Evolutionary conservation across 176 grass and related monocot genomes (phyloP).

Genomic region (Thalia dealbata): DNA sequence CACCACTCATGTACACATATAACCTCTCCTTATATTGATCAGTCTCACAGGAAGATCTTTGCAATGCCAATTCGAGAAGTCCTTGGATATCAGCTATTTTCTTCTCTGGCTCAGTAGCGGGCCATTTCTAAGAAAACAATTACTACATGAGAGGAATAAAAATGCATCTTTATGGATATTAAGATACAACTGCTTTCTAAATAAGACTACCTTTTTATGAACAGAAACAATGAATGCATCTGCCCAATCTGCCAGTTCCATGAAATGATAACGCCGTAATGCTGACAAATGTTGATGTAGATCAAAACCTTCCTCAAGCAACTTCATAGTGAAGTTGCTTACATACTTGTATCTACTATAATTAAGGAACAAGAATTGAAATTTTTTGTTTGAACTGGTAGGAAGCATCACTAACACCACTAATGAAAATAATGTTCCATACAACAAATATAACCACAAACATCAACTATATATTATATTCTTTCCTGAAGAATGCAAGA

Average conservation of each 20-base stretch:
- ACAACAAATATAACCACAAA: neutral
- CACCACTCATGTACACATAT: conserved; percentile 60
- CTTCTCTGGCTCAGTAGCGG: conserved; percentile 45
- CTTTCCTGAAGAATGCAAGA: neutral
- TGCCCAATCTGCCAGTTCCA: conserved; percentile 92
- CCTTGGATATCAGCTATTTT: conserved; percentile 77
- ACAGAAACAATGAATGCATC: conserved; percentile 68
- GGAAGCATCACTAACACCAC: neutral
- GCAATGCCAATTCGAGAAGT: conserved; percentile 73
- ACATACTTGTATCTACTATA: conserved; percentile 84
- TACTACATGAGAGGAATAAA: neutral
- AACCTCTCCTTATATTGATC: conserved; percentile 79
- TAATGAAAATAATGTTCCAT: neutral
- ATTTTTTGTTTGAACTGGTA: neutral
- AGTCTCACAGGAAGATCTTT: conserved; percentile 79
- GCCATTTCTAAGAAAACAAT: conserved; percentile 44
- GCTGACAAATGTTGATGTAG: conserved; percentile 64
- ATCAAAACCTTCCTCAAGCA: conserved; percentile 96
- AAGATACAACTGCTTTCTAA: conserved; percentile 6
- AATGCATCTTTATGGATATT: conserved; percentile 3
- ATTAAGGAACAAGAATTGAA: conserved; percentile 22
- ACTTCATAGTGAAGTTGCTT: conserved; percentile 90
- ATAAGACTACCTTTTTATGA: conserved; percentile 51
- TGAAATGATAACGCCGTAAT: conserved; percentile 83
- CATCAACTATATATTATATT: neutral